phyloP scores from a whole-genome alignment of 108 stramenopile species.

The Conticribra weissflogii region DNA sequence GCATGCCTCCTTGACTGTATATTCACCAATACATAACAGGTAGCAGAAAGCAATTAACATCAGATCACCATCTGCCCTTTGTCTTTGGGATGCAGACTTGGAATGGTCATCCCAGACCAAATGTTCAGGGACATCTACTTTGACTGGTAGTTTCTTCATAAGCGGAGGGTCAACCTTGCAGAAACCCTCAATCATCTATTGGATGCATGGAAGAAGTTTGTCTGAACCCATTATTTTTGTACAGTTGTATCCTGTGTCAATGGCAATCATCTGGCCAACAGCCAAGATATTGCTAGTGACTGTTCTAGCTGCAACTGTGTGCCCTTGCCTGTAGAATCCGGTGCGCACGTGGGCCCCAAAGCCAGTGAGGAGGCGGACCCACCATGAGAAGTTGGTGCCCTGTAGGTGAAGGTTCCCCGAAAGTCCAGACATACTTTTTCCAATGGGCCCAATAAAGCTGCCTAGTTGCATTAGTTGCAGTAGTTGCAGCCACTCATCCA shows the following conservation, averaged over 20 bases:
- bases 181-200: not conserved
- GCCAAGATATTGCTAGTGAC: constrained; percentile 7
- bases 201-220: not conserved
- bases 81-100: too few species aligned
- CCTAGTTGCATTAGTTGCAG: not conserved
- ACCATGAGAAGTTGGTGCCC: too few species aligned
- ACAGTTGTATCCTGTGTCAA: constrained; percentile 8
- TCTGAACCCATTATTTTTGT: not conserved
- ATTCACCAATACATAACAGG: too few species aligned
- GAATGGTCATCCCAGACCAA: too few species aligned
- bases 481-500: constrained; percentile 18
- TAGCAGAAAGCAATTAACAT: too few species aligned
- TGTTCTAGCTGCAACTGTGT: constrained; percentile 1
- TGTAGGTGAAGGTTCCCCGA: constrained; percentile 34
- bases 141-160: not conserved
- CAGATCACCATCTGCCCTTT: too few species aligned
- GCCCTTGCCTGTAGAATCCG: too few species aligned
- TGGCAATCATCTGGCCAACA: constrained; percentile 6
- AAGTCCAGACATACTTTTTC: not conserved
- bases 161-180: not conserved
- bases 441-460: constrained; percentile 9
- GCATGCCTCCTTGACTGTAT: too few species aligned
- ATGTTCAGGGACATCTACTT: not conserved
- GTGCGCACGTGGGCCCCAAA: too few species aligned
- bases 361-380: too few species aligned